phyloP scores from a whole-genome alignment of 345 rosid species.

The Balakata baccata region DNA sequence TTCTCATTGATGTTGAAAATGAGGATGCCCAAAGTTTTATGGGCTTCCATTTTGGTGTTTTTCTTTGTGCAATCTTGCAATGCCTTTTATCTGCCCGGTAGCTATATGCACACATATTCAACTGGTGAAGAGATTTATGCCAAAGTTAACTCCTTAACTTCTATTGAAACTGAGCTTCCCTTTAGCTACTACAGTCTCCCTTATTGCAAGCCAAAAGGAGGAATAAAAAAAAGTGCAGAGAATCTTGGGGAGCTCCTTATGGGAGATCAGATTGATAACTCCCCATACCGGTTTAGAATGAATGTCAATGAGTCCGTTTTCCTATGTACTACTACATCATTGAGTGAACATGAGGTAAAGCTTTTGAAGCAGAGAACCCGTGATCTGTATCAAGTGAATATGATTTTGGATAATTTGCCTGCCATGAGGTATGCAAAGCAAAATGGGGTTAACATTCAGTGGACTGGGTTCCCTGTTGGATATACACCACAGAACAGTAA shows the following conservation, averaged over 20 bases:
- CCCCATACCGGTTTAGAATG: slow-evolving; percentile 71
- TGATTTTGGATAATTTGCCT: slow-evolving; percentile 83
- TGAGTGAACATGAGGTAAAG: slow-evolving; percentile 73
- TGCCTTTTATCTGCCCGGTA: slow-evolving; percentile 86
- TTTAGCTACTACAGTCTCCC: slow-evolving; percentile 76
- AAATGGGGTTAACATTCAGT: slow-evolving; percentile 66
- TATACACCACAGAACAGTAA: slow-evolving; percentile 61
- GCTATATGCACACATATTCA: slow-evolving; percentile 80
- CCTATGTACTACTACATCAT: slow-evolving; percentile 56
- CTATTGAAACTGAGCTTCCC: slow-evolving; percentile 86
- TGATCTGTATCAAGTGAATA: slow-evolving; percentile 80
- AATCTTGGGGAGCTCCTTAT: slow-evolving; percentile 87
- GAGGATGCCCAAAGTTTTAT: slow-evolving; percentile 31
- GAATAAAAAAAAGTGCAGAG: slow-evolving; percentile 73
- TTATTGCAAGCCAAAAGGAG: slow-evolving; percentile 55
- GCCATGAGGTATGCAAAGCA: slow-evolving; percentile 69
- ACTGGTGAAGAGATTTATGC: slow-evolving; percentile 42
- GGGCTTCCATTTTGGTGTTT: slow-evolving; percentile 43
- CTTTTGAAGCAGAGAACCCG: slow-evolving; percentile 81
- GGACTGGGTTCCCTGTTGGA: slow-evolving; percentile 87
- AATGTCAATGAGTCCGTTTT: slow-evolving; percentile 63
- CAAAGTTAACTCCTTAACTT: slow-evolving; percentile 87
- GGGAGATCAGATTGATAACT: slow-evolving; percentile 92
- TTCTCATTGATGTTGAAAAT: slow-evolving; percentile 13
- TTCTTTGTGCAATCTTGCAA: slow-evolving; percentile 39